Base-by-base conservation (phyloP, 257 asterid species). In the Solanum lignicaule region DNA sequence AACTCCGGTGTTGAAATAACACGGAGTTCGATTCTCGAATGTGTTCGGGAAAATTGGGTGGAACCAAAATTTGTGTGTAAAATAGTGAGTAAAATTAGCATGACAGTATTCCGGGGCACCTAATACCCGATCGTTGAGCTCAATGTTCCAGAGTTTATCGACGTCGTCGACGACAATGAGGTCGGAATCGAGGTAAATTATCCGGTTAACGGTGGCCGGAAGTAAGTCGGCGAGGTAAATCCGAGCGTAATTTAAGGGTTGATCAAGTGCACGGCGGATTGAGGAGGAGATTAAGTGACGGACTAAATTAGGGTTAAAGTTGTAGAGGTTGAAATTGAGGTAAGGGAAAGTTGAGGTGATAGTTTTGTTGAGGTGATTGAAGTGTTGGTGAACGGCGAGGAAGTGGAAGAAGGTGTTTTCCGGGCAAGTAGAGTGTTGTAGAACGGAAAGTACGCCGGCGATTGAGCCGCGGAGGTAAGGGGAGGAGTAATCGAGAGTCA, bases 391-490 rank as follows among this genome's bases (percentile, higher is more conserved):
- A 15, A 79, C 88, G 78, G 98, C 93, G 48, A 95, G 94, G 94
- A 96, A 96, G 83, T 96, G 99, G 91, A 96, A 95, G 76, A 92
- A 93, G 82, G 94, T 88, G 93, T 96, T 96, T 79, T 96, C 95
- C 0, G 99, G 99, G 83, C 99, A 96, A 84, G 92, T 90, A 83
- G 99, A 92, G 92, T 96, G 99, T 55, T 93, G 98, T 25, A 96
- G 95, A 31, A 96, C 98, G 87, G 99, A 96, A 86, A 96, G 94
- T 74, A 96, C 93, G 39, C 94, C 99, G 88, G 99, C 98, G 88
- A 96, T 60, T 87, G 98, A 94, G 83, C 98, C 99, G 13, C 98
- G 97, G 90, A 96, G 99, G 91, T 96, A 96, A 3, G 98, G 98
- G 55, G 99, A 89, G 43, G 99, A 90, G 92, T 93, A 93, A 88